These are phyloP conservation scores for Penicillium brasilianum DNA, from an alignment of 2,329 filamentous ascomycete genomes.

Conservation along the genomic window DNA sequence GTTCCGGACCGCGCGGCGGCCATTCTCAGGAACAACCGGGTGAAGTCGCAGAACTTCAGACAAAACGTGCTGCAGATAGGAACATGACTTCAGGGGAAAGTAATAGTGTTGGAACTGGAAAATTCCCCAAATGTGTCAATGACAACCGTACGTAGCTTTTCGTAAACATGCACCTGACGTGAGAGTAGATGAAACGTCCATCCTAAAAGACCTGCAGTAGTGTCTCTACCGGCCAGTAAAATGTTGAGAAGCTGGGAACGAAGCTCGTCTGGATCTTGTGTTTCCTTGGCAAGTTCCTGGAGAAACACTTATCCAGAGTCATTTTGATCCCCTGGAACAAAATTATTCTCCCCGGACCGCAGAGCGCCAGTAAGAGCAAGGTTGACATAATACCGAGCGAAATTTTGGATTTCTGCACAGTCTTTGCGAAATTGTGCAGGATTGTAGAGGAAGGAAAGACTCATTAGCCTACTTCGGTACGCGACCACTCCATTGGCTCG, in stretches of 20 bases:
- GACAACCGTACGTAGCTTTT: conserved; percentile 12
- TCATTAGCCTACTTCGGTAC: conserved; percentile 10
- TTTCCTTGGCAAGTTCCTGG: neutral
- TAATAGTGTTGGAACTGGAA: neutral
- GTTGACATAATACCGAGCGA: conserved; percentile 10
- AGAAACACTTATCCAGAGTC: conserved; percentile 8
- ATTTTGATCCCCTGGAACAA: neutral
- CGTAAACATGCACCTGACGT: conserved; percentile 11
- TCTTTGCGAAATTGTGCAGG: conserved; percentile 10
- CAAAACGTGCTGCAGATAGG: conserved; percentile 21
- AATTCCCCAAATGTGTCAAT: conserved; percentile 5
- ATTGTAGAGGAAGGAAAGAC: conserved; percentile 7
- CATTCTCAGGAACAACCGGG: conserved; percentile 21
- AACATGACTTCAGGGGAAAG: neutral
- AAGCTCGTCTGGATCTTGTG: conserved; percentile 34
- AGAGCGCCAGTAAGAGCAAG: neutral
- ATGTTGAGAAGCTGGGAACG: conserved; percentile 76
- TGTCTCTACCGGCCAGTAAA: conserved; percentile 76
- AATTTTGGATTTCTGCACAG: neutral
- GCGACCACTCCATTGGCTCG: conserved; percentile 5
- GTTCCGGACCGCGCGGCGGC: conserved; percentile 18
- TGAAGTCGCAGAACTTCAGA: conserved; percentile 10
- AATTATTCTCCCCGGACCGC: neutral
- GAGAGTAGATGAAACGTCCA: conserved; percentile 79
- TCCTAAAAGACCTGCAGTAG: conserved; percentile 75